phyloP scores from a whole-genome alignment of 1,139 yeast species.

The Spathaspora sp. region DNA sequence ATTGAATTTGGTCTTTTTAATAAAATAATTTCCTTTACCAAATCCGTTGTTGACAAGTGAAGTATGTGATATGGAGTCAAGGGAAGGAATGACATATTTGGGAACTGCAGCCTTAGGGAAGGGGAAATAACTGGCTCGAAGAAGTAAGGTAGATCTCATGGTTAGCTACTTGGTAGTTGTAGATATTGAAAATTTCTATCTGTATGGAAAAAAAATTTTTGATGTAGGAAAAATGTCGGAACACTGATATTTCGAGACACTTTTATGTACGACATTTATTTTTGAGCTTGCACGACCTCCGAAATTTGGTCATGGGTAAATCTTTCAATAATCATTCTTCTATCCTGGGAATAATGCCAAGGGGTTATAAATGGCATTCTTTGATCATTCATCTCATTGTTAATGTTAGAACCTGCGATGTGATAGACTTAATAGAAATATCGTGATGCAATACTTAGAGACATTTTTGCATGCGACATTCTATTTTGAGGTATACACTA shows the following conservation, averaged over 20 bases:
- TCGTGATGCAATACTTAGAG: background rate
- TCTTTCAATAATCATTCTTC: too few species aligned
- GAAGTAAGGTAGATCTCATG: background rate
- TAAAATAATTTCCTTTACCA: slow-evolving; percentile 46
- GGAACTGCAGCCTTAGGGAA: slow-evolving; percentile 4
- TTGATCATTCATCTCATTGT: too few species aligned
- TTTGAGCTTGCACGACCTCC: too few species aligned
- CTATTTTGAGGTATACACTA: background rate
- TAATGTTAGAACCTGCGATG: too few species aligned
- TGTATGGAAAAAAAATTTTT: background rate
- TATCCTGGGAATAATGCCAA: too few species aligned
- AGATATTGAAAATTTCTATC: background rate
- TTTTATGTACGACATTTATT: background rate
- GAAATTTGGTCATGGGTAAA: too few species aligned
- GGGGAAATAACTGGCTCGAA: background rate
- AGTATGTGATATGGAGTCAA: slow-evolving; percentile 6
- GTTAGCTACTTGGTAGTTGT: background rate
- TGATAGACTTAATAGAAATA: too few species aligned
- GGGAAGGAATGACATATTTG: slow-evolving; percentile 7
- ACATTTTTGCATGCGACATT: background rate
- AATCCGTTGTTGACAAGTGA: slow-evolving; percentile 32
- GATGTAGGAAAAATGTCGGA: slow-evolving; percentile 1
- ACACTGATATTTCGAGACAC: background rate
- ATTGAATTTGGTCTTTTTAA: slow-evolving; percentile 56
- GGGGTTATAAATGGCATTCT: too few species aligned